These are phyloP conservation scores for Mycena chlorophos DNA, from an alignment of 768 basidiomycete species.

Conservation along the genomic window DNA sequence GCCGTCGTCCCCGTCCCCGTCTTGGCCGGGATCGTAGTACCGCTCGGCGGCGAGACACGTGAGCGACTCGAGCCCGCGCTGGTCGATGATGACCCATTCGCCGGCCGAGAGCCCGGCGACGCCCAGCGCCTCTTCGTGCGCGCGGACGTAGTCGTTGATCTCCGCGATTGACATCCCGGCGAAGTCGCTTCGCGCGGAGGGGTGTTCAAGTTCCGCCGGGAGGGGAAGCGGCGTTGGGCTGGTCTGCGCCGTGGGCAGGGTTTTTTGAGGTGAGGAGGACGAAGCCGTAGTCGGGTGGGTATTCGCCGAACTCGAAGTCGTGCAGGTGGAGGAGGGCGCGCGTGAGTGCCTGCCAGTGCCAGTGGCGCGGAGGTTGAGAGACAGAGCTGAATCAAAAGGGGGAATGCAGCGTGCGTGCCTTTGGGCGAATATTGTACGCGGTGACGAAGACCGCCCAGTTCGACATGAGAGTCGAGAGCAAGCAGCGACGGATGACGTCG, in stretches of 20 bases:
- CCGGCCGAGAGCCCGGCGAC: background rate
- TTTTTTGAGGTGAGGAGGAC: conserved; percentile 9
- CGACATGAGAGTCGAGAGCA: no score
- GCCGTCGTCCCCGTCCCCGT: background rate
- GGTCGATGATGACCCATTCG: conserved; percentile 15
- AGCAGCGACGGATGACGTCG: no score
- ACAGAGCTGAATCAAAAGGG: no score
- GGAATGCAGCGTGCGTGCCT: background rate
- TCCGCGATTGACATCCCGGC: conserved; percentile 5
- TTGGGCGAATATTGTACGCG: background rate
- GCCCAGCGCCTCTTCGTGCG: background rate
- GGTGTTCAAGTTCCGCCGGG: background rate
- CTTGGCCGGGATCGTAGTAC: background rate
- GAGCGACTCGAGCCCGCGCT: conserved; percentile 12
- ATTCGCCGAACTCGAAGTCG: conserved; percentile 6
- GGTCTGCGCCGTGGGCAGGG: background rate
- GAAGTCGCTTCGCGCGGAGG: conserved; percentile 3
- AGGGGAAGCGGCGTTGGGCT: background rate
- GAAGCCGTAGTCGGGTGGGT: background rate
- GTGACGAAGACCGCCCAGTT: conserved; percentile 1
- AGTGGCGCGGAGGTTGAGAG: background rate
- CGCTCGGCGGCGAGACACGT: conserved; percentile 16
- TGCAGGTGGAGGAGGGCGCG: conserved; percentile 12
- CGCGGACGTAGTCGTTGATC: conserved; percentile 10
- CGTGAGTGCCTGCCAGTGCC: conserved; percentile 5